A percentile compares a stretch with the other conserved stretches of the same genome.
These are phyloP conservation scores for Starmera pachycereana DNA, from an alignment of 805 yeast genomes.

Conservation along the genomic window DNA sequence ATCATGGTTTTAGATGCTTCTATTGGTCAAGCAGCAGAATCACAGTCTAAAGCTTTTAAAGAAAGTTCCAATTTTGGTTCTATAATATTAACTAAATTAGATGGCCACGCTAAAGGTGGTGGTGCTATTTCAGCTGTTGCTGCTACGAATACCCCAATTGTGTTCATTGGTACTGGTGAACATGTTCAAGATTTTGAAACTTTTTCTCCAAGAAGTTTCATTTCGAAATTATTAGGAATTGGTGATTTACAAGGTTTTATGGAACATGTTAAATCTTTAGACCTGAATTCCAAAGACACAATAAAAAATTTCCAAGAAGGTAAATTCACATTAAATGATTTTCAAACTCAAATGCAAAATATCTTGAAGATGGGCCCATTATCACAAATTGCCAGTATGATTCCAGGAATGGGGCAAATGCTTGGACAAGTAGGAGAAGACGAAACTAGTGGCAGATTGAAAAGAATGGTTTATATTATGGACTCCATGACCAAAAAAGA, in stretches of 20 bases:
- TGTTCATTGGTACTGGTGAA: conserved; percentile 97
- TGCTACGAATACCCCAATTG: conserved; percentile 89
- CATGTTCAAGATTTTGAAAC: conserved; percentile 89
- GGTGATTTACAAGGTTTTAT: conserved; percentile 91
- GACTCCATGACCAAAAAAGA: conserved; percentile 94
- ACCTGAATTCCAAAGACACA: conserved; percentile 81
- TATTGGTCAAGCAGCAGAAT: conserved; percentile 97
- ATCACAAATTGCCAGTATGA: conserved; percentile 88
- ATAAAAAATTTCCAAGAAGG: conserved; percentile 93
- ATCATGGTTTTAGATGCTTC: conserved; percentile 97
- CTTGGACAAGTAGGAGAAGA: conserved; percentile 86
- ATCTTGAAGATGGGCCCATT: conserved; percentile 96
- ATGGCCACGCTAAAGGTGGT: conserved; percentile 98
- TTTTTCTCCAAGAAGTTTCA: conserved; percentile 80
- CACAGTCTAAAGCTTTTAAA: conserved; percentile 89
- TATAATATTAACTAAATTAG: conserved; percentile 90
- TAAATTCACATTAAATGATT: conserved; percentile 81
- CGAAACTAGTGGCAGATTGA: conserved; percentile 76
- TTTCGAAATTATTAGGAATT: conserved; percentile 87
- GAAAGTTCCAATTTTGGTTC: conserved; percentile 92
- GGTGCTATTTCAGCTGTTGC: conserved; percentile 99
- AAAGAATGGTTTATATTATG: conserved; percentile 82
- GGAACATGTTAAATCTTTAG: conserved; percentile 85
- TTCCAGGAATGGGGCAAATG: conserved; percentile 84
- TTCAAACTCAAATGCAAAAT: conserved; percentile 91